Base-by-base conservation (phyloP, 2,329 filamentous ascomycete species). In the Fusarium torreyae region DNA sequence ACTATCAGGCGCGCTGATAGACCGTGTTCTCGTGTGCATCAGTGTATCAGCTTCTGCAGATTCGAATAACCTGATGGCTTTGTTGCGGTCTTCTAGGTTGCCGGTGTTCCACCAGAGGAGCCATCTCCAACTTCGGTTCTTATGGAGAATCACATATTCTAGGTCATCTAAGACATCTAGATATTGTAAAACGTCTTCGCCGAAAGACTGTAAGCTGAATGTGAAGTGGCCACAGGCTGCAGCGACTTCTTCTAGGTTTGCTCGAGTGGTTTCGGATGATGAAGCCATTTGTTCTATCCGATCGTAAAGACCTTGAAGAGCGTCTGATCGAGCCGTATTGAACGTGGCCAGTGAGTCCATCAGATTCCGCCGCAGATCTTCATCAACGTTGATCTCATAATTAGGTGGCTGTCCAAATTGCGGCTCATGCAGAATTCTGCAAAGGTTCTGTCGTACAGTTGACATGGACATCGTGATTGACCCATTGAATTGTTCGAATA, bases 141-240 rank as follows among this genome's bases (percentile, higher is more conserved):
- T 87, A 24, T 87, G 83, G 52, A 92, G 87, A 14, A 89, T 88
- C 15, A 88, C 82, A 64, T 92, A 87, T 75, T 97, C 94, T 15
- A 98, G 80, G 31, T 97, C 92, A 74, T 98, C 94, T 4, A 99
- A 80, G 1, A 96, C 90, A 43, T 93, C 89, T 14, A 99, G 80
- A 71, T 97, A 95, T 6, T 87, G 87, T 61, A 92, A 88, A 80
- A 97, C 92, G 72, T 98, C 94, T 75, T 97, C 93, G 0, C 94
- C 94, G 74, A 98, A 94, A 63, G 96, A 92, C 61, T 96, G 88
- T 8, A 99, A 83, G 39, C 92, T 96, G 76, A 96, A 97, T 73
- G 92, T 95, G 76, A 98, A 99, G 78, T 98, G 94, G 0, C 96
- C 95, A 75, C 96, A 99, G 36, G 94, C 97, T 11, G 96, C 95